Base-by-base conservation (phyloP, 257 asterid genomes). In the Lycium ferocissimum region DNA sequence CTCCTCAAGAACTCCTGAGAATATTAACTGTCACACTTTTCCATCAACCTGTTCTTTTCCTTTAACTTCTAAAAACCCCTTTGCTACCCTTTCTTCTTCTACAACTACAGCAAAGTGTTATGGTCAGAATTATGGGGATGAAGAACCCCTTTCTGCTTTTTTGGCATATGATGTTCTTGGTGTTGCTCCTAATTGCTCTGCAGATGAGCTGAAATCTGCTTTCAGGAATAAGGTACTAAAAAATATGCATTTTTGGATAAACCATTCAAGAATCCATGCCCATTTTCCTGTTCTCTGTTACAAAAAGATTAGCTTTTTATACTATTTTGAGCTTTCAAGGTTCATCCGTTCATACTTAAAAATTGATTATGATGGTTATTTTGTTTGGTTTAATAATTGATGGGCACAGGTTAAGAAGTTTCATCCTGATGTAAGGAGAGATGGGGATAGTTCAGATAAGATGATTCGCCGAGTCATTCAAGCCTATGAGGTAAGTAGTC, bases 401-500 rank as follows among this genome's bases (percentile, higher is more conserved):
- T 78, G 85, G 38, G 79, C 71, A 20, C 86, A 96, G 98, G 98
- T 93, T 59, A 94, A 94, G 86, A 91, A 93, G 91, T 96, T 89
- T 67, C 98, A 96, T 87, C 98, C 98, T 56, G 99, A 96, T 90
- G 96, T 93, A 51, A 88, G 70, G 3, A 81, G 85, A 87, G 93
- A 79, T 37, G 93, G 86, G 70, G 86, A 83, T 84, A 86, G 81
- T 75, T 92, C 98, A 61, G 97, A 96, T 86, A 59, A 83, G 22
- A 92, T 92, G 95, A 92, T 94, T 85, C 94, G 98, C n/a, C 94
- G 88, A 10, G 93, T 96, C 47, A 94, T 96, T 90, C 90, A 86
- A 92, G 98, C 99, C 58, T 96, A 94, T 78, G 94, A 96, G 98
- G 99, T 93, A 66, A 47, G 58, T 56, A 14, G 26, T 76, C 14